Evolutionary conservation across 139 green algal genomes (phyloP).

Genomic region (Nannochloris sp.): DNA sequence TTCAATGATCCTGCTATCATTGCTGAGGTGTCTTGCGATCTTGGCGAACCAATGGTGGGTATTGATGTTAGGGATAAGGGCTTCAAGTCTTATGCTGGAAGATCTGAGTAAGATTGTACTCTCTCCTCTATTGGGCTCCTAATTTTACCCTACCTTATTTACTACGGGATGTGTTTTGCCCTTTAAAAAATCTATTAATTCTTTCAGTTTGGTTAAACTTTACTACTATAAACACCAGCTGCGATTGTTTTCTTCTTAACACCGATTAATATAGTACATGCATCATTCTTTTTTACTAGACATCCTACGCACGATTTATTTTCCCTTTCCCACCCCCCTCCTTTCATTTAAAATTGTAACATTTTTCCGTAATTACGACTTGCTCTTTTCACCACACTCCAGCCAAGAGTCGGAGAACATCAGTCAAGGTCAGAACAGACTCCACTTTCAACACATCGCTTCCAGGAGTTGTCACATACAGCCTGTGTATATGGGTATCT

Average conservation of each 20-base stretch:
- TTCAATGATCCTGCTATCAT: slow-evolving; percentile 96
- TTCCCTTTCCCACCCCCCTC: no score
- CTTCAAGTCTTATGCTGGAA: slow-evolving; percentile 77
- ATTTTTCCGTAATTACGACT: no score
- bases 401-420: slow-evolving; percentile 14
- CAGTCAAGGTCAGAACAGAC: slow-evolving; percentile 30
- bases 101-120: slow-evolving; percentile 58
- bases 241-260: no score
- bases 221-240: neutral
- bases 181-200: neutral
- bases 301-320: no score
- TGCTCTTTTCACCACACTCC: slow-evolving; percentile 19
- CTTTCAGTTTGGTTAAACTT: neutral
- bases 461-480: slow-evolving; percentile 21
- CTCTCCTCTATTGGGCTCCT: neutral
- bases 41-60: slow-evolving; percentile 97
- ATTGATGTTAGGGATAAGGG: slow-evolving; percentile 85
- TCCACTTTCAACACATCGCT: neutral
- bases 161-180: neutral
- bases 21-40: slow-evolving; percentile 79
- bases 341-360: no score
- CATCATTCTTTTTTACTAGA: no score
- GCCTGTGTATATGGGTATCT: slow-evolving; percentile 16
- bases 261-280: no score
- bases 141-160: neutral